Evolutionary conservation across 2,329 filamentous ascomycete species (phyloP).

Genomic region (Paramyrothecium sp.): DNA sequence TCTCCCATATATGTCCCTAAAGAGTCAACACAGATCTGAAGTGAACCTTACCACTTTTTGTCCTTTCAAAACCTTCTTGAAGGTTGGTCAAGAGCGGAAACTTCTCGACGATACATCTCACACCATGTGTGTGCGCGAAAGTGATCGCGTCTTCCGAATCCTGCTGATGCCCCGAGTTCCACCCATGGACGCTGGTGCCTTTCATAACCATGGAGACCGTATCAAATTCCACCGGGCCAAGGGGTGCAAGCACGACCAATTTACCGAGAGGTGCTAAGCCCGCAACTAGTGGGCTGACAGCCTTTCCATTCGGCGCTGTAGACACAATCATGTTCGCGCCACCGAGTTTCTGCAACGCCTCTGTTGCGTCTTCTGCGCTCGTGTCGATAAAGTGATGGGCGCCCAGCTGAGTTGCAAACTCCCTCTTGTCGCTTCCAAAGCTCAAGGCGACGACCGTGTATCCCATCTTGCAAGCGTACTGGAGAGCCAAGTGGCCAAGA

Average conservation of each 20-base stretch:
- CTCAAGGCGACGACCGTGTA: slow-evolving; percentile 64
- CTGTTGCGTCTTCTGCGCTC: not conserved
- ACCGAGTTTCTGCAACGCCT: not conserved
- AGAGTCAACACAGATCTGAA: too few species aligned
- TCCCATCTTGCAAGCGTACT: slow-evolving; percentile 69
- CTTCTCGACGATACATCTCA: not conserved
- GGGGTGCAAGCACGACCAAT: not conserved
- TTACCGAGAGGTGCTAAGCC: not conserved
- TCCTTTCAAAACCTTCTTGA: slow-evolving; percentile 3
- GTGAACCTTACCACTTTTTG: slow-evolving; percentile 22
- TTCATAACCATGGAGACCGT: not conserved
- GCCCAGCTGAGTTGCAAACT: not conserved
- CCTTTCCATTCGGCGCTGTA: not conserved
- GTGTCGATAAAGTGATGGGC: not conserved
- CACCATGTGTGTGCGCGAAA: not conserved
- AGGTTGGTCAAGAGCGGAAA: not conserved
- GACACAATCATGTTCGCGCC: not conserved
- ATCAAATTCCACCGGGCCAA: not conserved
- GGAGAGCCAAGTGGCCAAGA: slow-evolving; percentile 68
- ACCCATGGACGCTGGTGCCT: not conserved
- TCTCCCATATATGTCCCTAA: too few species aligned
- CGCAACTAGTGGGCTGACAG: not conserved
- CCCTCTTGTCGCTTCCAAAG: slow-evolving; percentile 34
- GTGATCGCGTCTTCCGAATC: not conserved
- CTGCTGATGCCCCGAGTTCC: not conserved